Conservation (phyloP, 768 basidiomycete species). For the Royoungia palumana region DNA sequence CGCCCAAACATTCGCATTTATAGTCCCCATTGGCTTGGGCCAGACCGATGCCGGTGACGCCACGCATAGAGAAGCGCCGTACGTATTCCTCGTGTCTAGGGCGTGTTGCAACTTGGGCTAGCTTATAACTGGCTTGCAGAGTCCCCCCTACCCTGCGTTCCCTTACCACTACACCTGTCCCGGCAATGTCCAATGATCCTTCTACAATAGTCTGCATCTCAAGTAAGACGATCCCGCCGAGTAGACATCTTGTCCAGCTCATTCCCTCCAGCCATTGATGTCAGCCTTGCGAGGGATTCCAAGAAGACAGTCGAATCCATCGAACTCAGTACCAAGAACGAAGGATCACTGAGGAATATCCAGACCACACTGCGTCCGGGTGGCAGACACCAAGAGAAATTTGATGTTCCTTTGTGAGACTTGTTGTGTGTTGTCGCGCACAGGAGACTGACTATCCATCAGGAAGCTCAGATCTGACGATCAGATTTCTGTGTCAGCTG, state of each 20-base stretch:
- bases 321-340: neutral
- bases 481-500: neutral
- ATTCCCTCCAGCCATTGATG: neutral
- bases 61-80: no score
- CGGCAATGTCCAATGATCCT: no score
- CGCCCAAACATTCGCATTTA: no score
- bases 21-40: no score
- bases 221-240: neutral
- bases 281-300: slow-evolving; percentile 8
- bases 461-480: slow-evolving; percentile 4
- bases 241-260: neutral
- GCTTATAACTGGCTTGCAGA: no score
- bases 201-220: neutral
- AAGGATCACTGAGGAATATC: neutral
- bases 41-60: no score
- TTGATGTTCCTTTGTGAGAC: slow-evolving; percentile 8
- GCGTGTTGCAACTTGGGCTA: no score
- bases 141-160: no score
- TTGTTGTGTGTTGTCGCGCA: neutral
- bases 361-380: neutral
- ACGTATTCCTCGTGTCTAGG: no score
- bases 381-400: neutral
- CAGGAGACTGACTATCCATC: neutral
- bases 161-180: no score
- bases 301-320: slow-evolving; percentile 6